Conservation (phyloP, 1,139 yeast genomes). For the Taphrina deformans region DNA sequence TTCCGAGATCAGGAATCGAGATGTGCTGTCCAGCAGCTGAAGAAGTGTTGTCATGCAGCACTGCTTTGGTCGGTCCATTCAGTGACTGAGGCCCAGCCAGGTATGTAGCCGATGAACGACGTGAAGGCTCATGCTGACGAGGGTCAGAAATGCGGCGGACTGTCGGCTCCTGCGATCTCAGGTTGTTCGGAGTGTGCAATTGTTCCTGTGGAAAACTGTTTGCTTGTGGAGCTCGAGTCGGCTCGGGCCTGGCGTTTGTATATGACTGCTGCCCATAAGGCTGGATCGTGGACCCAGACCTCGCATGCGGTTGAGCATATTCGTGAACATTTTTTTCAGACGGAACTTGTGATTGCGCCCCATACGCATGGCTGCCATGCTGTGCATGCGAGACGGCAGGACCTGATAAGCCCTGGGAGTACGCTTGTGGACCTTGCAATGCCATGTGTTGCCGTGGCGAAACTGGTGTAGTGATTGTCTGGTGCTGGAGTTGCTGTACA, state of each 20-base stretch:
- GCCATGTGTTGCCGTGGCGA: neutral
- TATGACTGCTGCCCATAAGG: conserved; percentile 1
- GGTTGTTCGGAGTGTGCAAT: neutral
- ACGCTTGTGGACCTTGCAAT: neutral
- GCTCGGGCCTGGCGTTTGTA: neutral
- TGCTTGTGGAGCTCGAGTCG: neutral
- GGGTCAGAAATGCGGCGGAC: neutral
- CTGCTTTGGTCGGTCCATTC: neutral
- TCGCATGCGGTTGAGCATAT: neutral
- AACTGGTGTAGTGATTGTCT: neutral
- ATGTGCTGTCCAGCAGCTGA: conserved; percentile 7
- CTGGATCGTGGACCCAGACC: neutral
- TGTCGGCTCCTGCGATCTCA: neutral
- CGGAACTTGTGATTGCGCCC: neutral
- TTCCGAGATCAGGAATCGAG: conserved; percentile 9
- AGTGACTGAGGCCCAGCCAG: neutral
- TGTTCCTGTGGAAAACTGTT: neutral
- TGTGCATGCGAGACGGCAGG: neutral
- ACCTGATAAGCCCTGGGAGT: neutral
- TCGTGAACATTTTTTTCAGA: neutral
- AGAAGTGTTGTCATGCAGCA: neutral
- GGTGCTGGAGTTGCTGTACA: neutral
- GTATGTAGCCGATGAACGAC: neutral
- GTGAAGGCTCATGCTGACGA: neutral
- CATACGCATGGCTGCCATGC: neutral